These are phyloP conservation scores for Suillus bovinus DNA, from an alignment of 768 basidiomycete genomes.

Conservation along the genomic window DNA sequence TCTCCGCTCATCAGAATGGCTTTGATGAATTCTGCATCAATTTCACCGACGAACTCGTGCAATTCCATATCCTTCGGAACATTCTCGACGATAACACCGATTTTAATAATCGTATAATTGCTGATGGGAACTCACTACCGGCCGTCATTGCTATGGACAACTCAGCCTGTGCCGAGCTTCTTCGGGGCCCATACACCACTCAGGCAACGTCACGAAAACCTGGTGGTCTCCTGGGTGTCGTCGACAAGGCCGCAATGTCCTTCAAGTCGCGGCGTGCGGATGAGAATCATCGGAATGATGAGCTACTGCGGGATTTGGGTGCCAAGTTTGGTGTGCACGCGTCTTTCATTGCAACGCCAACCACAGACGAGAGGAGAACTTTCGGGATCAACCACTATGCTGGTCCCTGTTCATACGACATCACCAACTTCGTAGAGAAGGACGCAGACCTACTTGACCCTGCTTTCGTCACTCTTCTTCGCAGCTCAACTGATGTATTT, in stretches of 20 bases:
- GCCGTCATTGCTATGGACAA: constrained; percentile 53
- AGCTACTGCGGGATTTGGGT: constrained; percentile 49
- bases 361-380: constrained; percentile 32
- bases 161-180: constrained; percentile 53
- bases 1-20: constrained; percentile 55
- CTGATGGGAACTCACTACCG: constrained; percentile 56
- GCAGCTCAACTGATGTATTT: constrained; percentile 52
- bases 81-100: constrained; percentile 52
- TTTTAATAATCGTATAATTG: constrained; percentile 44
- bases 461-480: constrained; percentile 53
- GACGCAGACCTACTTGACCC: constrained; percentile 56
- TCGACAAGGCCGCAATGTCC: constrained; percentile 51
- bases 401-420: constrained; percentile 55
- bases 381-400: constrained; percentile 67
- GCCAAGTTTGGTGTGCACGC: constrained; percentile 48
- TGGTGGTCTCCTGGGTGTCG: constrained; percentile 55
- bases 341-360: constrained; percentile 46
- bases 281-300: constrained; percentile 48
- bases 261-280: constrained; percentile 52
- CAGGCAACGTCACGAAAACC: constrained; percentile 52
- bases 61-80: constrained; percentile 54
- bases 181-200: constrained; percentile 52
- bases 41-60: constrained; percentile 58
- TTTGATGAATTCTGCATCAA: constrained; percentile 66
- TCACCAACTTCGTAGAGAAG: constrained; percentile 47